Evolutionary conservation across 352 stramenopile genomes (phyloP), one percentile per base, ranked within the genome.

Genomic region (Globisporangium takayamanum): DNA sequence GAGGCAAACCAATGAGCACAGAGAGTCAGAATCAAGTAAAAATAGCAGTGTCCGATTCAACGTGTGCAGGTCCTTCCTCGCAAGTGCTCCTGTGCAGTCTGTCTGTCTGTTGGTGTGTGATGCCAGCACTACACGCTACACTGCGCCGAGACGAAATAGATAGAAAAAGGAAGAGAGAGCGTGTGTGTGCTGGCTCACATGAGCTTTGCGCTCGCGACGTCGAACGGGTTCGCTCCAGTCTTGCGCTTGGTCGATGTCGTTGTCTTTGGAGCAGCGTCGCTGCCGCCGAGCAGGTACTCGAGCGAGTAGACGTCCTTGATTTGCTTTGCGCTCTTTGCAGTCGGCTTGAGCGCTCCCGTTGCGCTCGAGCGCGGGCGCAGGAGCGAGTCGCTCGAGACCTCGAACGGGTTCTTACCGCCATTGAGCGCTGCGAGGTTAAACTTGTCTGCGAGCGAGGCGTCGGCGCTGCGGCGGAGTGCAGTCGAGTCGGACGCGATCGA

Each of bases 391-490:
- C 77, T 89, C 54, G 70, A 70, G 45, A 86, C 77, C 26, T 82
- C 51, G 60, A 91, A 91, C 2, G 78, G 78, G 68, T 62, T 91
- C 64, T 86, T 88, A 60, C 78, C 80, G 47, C 59, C 77, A 55
- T 89, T 89, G 28, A 89, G 66, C 25, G 73, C 51, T 48, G 75
- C 75, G 48, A 89, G 57, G 41, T 78, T 87, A 57, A 89, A 89
- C 62, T 87, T 87, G 50, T 80, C 67, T 20, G 58, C 59, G 28
- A 89, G 71, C 36, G 74, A 59, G 2, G 33, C 36, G 26, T 66
- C 37, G n/a, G 57, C 50, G 42, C 57, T 57, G 50, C 50, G 57
- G 26, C 57, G 57, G 26, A 63, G 16, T 4, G 57, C 12, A 18
- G 50, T 30, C 10, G 60, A 28, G 18, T 53, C 44, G 5, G 60